Percentiles rank a stretch among this genome's conserved stretches.
These are phyloP conservation scores for Oehlia diaphana DNA, from an alignment of 192 early-diverging fungal genomes.

Conservation along the genomic window DNA sequence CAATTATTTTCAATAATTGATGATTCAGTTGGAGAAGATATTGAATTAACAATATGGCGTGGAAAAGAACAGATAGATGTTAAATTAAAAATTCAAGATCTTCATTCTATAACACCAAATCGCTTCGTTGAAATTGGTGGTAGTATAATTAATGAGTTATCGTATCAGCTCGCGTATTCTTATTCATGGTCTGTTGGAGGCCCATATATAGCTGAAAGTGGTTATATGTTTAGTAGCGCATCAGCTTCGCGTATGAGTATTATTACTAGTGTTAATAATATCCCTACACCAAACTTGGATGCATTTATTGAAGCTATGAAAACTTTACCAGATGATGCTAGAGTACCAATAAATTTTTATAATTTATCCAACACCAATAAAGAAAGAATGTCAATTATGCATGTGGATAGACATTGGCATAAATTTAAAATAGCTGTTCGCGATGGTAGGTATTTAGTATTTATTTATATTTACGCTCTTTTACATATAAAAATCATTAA, in stretches of 20 bases:
- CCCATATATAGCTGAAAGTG: constrained; percentile 74
- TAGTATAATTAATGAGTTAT: constrained; percentile 70
- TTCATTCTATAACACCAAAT: constrained; percentile 79
- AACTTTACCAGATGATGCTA: constrained; percentile 59
- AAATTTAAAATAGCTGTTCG: constrained; percentile 74
- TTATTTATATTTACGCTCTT: no score
- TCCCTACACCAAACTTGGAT: constrained; percentile 63
- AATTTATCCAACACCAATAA: constrained; percentile 80
- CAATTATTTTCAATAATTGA: constrained; percentile 64
- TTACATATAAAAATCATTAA: neutral
- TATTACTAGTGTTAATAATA: constrained; percentile 65
- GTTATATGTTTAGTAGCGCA: constrained; percentile 67
- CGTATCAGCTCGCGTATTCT: constrained; percentile 72
- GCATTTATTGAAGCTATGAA: constrained; percentile 66
- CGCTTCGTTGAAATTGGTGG: constrained; percentile 86
- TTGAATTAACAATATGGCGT: constrained; percentile 59
- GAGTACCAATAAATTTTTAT: constrained; percentile 69
- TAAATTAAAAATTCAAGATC: constrained; percentile 59
- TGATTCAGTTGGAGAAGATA: constrained; percentile 48
- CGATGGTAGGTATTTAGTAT: constrained; percentile 50
- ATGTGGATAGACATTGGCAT: constrained; percentile 86
- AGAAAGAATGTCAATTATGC: constrained; percentile 77
- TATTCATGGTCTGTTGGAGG: constrained; percentile 71
- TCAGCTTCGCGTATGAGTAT: constrained; percentile 69
- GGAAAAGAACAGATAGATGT: constrained; percentile 51